Conservation (phyloP, 2,329 filamentous ascomycete genomes). For the Corynespora cassiicola region DNA sequence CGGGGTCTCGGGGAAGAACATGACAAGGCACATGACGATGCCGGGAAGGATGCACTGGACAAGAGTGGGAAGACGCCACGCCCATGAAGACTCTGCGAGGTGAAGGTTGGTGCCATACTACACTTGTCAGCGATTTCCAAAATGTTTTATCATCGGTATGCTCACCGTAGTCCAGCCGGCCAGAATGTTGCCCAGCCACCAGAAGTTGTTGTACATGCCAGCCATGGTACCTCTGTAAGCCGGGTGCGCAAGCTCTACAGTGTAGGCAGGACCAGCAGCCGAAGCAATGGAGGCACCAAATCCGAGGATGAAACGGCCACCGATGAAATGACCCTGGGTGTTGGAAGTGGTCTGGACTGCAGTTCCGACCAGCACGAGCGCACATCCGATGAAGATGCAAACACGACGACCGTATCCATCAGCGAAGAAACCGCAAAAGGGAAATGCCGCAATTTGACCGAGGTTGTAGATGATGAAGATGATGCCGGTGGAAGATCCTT, state of each 20-base stretch:
- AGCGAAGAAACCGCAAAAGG: constrained; percentile 49
- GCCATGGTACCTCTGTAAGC: constrained; percentile 66
- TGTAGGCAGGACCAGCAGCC: constrained; percentile 64
- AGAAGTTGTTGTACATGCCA: constrained; percentile 60
- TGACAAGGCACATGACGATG: constrained; percentile 56
- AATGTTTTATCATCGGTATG: constrained; percentile 18
- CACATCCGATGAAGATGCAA: constrained; percentile 64
- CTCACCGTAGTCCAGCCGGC: constrained; percentile 63
- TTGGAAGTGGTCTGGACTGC: constrained; percentile 59
- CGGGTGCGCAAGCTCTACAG: constrained; percentile 67
- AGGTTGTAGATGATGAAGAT: constrained; percentile 55
- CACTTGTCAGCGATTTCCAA: neutral
- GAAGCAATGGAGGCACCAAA: constrained; percentile 63
- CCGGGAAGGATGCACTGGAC: constrained; percentile 36
- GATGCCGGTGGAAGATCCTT: constrained; percentile 57
- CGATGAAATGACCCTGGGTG: constrained; percentile 60
- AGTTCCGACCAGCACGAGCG: constrained; percentile 60
- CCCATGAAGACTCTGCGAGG: constrained; percentile 49
- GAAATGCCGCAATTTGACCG: constrained; percentile 59
- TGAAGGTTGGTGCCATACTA: constrained; percentile 41
- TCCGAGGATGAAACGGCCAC: constrained; percentile 47
- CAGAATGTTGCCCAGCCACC: constrained; percentile 58
- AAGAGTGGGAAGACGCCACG: constrained; percentile 59
- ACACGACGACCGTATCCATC: constrained; percentile 57
- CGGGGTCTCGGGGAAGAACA: constrained; percentile 66